Base-by-base conservation (phyloP, 345 rosid genomes). In the Cardamine chenopodiifolia region DNA sequence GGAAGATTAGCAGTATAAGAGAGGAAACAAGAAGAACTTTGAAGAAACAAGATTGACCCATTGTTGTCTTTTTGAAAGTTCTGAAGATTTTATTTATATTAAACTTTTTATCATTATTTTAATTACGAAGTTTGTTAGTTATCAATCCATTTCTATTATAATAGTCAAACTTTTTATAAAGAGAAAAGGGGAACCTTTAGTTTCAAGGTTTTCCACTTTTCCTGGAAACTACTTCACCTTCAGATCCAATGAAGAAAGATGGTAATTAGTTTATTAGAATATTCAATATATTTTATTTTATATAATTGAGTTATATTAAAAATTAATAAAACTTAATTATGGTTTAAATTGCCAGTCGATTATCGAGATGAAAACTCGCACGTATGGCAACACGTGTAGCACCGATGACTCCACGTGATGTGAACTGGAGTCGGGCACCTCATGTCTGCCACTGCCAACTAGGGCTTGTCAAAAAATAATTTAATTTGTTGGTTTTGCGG, bases 141-240 rank as follows among this genome's bases (percentile, higher is more conserved):
- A 62, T 53, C 62, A 42, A 76, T 31, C 57, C 64, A 53, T 53
- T 67, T 35, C 0, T n/a, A 29, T 59, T 49, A 49, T 68, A 60
- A 32, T 29, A 61, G 10, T 55, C 55, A 20, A 67, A 70, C 66
- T 62, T 69, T 69, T 45, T 62, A 25, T 55, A 76, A 76, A 76
- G 71, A 62, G 54, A 19, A 76, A 76, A 62, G 6, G 25, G 42
- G 53, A 55, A 55, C 32, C 71, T 70, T 62, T 44, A 62, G 35
- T 63, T 76, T 76, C 71, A 76, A 76, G 75, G 47, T 14, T 76
- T 17, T 52, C 74, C 56, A 75, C 69, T 62, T 75, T 76, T 56
- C 80, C 80, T 76, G 75, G 80, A 76, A 76, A 76, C 60, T 70
- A 65, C 75, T 55, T 62, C 64, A 76, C 69, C 74, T 68, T 76